Evolutionary conservation across 2,329 filamentous ascomycete species (phyloP).

Genomic region (Cladophialophora exuberans): DNA sequence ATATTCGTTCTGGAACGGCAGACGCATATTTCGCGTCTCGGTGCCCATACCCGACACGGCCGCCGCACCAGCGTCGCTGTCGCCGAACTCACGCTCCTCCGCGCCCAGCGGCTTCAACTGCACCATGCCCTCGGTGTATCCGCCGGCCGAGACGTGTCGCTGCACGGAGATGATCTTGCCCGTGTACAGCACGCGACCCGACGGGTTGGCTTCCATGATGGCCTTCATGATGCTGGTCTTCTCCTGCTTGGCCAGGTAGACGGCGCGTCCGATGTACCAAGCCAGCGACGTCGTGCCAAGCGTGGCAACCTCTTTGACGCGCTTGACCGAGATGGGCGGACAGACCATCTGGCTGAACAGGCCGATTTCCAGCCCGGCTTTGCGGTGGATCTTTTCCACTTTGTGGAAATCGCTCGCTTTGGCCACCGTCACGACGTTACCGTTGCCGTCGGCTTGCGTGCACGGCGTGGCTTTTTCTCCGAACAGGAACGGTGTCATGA

Average conservation of each 20-base stretch:
- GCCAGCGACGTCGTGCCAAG: constrained; percentile 40
- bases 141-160: constrained; percentile 42
- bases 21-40: constrained; percentile 19
- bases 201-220: constrained; percentile 39
- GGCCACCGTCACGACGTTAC: constrained; percentile 45
- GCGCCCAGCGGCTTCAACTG: constrained; percentile 35
- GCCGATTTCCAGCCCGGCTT: constrained; percentile 25
- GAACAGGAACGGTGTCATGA: constrained; percentile 6
- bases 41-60: too few species aligned
- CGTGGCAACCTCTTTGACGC: constrained; percentile 41
- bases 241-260: constrained; percentile 33
- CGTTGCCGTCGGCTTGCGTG: constrained; percentile 44
- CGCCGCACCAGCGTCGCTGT: constrained; percentile 14
- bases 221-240: constrained; percentile 44
- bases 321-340: constrained; percentile 43
- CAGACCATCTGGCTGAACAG: constrained; percentile 44
- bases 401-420: constrained; percentile 44
- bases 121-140: constrained; percentile 43
- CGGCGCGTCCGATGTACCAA: constrained; percentile 38
- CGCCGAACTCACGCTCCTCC: constrained; percentile 32
- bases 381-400: constrained; percentile 37
- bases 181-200: constrained; percentile 46
- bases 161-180: constrained; percentile 52
- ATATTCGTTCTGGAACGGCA: constrained; percentile 37
- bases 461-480: too few species aligned